Base-by-base conservation (phyloP, 192 early-diverging fungal genomes). In the Entomortierella beljakovae region DNA sequence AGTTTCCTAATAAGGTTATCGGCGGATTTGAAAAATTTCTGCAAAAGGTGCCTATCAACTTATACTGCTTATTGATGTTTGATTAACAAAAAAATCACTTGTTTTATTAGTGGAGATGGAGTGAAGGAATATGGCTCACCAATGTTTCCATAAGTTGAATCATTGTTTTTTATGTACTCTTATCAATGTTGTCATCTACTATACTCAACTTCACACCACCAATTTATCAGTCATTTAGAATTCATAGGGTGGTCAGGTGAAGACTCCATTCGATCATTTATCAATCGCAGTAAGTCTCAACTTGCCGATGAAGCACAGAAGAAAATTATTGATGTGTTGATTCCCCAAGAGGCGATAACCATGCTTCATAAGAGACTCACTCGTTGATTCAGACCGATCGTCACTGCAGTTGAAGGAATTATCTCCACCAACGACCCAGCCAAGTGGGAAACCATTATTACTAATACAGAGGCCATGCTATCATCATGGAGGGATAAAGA, bases 361-460 rank as follows among this genome's bases (percentile, higher is more conserved):
- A 43, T 43, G 42, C 42, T 43, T 43, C 42, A 43, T 43, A 43
- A 43, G 18, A 43, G 42, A 43, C 42, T 43, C 42, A 43, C 42
- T 43, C 10, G 42, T 18, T 18, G 42, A 43, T 43, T 43, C 18
- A 43, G 42, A 43, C 42, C 42, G 42, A 43, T 43, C 18, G 42
- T 43, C 42, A 43, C 42, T 43, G 42, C 42, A 43, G 18, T 43
- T 18, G 42, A 43, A 43, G 42, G 42, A 13, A 43, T 43, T 43
- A 43, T 43, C 18, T 9, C 42, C 42, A 43, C 42, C 42, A 43
- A 43, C 18, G 42, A 43, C 18, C 10, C 42, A 43, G 42, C 42
- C 42, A 43, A 43, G 42, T 43, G 42, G 42, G 42, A 43, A 43
- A 43, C 10, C 18, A 43, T 43, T 18, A 43, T 43, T 43, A 18